Base-by-base conservation (phyloP, 2,329 filamentous ascomycete species). In the Exophiala spinifera region DNA sequence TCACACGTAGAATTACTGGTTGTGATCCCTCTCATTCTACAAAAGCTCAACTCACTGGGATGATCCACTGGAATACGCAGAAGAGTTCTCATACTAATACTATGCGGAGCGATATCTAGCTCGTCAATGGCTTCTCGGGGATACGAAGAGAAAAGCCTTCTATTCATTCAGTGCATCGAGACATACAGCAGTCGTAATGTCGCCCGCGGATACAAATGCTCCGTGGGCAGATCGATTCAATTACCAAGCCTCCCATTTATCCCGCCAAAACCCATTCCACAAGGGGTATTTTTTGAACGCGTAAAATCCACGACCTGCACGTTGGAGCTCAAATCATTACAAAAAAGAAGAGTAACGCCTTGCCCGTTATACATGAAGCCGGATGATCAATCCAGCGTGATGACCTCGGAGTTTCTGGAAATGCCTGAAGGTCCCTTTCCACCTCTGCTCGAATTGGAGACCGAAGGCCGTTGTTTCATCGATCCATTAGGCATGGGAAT, bases 321-420 rank as follows among this genome's bases (percentile, higher is more conserved):
- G 42, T 20, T 25, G 20, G n/a, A 44, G 23, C 42, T 25, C 19
- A 44, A 23, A 44, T 44, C 42, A 44, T 44, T n/a, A n/a, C n/a
- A 25, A 44, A 44, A 44, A 14, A 14, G n/a, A 25, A 28, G 28
- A 31, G 11, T 8, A 31, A 44, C 42, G 19, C 42, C 42, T 25
- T 21, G 15, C n/a, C 14, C 42, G 13, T 43, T 23, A 43, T 23
- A 20, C 40, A 43, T 20, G 19, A 43, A 23, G 40, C 40, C 23
- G 17, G 17, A 3, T 25, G 7, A n/a, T 46, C 46, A 59, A 34
- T 59, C 57, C 46, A 59, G 39, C 20, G 46, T 56, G 17, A 59
- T 59, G 36, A 59, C 57, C 23, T 59, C 57, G 20, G 49, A 45
- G 19, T 51, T 53, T 31, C 47, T 48, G 10, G 37, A 13, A 17